Base-by-base conservation (phyloP, 1,139 yeast genomes). In the Hemisphaericaspora lyxosophila region DNA sequence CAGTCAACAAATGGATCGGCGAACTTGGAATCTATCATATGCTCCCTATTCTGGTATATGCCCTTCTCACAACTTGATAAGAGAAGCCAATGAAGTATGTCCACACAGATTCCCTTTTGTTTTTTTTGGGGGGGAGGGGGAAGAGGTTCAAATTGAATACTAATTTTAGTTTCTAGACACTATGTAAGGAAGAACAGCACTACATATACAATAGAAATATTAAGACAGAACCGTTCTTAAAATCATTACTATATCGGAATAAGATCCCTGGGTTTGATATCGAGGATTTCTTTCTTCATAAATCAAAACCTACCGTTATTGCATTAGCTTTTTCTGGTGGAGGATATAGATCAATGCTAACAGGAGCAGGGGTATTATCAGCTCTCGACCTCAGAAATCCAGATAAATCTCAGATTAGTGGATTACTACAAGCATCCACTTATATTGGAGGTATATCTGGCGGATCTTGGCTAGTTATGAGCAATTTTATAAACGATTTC, bases 261-360 rank as follows among this genome's bases (percentile, higher is more conserved):
- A 45, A 48, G 2, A 65, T 73, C 15, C 74, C 75, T 9, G 64
- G 59, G 2, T 60, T 74, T 37, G 61, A 70, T 42, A 47, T 57
- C 14, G 50, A 55, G 4, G 26, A 40, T 5, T 62, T 58, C 38
- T 37, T 46, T 27, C 6, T 23, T 1, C 26, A 33, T 1, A 45
- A 48, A 22, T 39, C 54, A 3, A 55, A 55, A 26, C 64, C 73
- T 0, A 63, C 70, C 0, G 60, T 54, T 7, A 64, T 80, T 11
- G 84, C 81, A 0, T 44, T 82, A 7, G 80, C 85, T 0, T 55
- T 84, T 20, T 82, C 89, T 4, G 92, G 92, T 4, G 92, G 92
- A 8, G 88, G 89, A 0, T 82, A 79, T 48, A 61, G 90, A 42
- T 75, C 90, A 1, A 75, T 84, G 78, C 54, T 84, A 9, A 70